Conservation (phyloP, 1,139 yeast genomes). For the Suhomyces yuchorum region DNA sequence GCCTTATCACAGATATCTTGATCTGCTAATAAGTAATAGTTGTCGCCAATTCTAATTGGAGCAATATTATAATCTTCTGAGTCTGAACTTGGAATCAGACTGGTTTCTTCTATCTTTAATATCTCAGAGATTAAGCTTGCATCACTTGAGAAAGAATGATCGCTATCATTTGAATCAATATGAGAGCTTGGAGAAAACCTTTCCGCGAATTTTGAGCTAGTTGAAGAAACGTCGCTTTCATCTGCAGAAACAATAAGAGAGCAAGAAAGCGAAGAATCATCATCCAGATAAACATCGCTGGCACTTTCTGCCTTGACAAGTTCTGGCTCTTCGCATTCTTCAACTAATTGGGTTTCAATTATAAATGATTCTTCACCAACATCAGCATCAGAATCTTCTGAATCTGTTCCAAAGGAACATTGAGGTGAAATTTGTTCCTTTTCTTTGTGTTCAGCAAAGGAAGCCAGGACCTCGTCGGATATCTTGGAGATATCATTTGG, state of each 20-base stretch:
- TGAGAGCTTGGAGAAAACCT: not conserved
- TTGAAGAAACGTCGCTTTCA: not conserved
- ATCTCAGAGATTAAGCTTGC: conserved; percentile 8
- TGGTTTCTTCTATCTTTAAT: conserved; percentile 2
- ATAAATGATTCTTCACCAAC: not conserved
- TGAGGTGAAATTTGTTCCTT: not conserved
- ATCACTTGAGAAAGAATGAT: conserved; percentile 5
- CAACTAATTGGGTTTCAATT: not conserved
- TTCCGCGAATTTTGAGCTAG: conserved; percentile 1
- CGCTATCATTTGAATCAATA: conserved; percentile 5
- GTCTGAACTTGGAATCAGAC: conserved; percentile 3
- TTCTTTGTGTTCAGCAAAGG: not conserved
- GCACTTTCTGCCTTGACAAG: not conserved
- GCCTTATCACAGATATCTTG: not conserved
- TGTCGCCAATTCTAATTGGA: conserved; percentile 3
- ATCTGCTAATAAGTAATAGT: conserved; percentile 1
- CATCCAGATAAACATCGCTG: not conserved
- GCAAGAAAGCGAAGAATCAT: not conserved
- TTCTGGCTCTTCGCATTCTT: not conserved
- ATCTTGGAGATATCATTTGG: not conserved
- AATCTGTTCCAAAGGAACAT: not conserved
- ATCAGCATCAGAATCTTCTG: not conserved
- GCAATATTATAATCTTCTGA: conserved; percentile 4
- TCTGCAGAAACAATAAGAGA: not conserved
- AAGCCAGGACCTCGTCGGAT: not conserved